Conservation (phyloP, 768 basidiomycete species). For the Mycena filopes region DNA sequence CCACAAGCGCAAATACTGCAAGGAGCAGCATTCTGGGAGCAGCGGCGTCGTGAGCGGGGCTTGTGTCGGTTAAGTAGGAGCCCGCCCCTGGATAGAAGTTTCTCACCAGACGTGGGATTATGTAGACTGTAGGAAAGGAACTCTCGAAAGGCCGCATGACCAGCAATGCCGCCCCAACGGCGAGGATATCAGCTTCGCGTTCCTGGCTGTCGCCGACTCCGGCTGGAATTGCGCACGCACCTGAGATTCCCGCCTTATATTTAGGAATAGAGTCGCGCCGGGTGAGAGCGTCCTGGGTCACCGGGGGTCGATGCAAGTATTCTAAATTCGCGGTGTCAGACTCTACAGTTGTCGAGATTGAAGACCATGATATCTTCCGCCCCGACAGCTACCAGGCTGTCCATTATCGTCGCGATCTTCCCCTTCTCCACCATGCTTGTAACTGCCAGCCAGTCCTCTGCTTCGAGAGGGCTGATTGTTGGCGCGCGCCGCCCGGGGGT, state of each 20-base stretch:
- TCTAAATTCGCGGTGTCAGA: conserved; percentile 55
- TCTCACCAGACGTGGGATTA: not conserved
- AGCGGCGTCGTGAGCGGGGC: not conserved
- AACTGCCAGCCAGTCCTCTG: conserved; percentile 89
- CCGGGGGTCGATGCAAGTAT: not conserved
- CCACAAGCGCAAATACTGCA: conserved; percentile 1
- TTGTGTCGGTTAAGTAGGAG: not conserved
- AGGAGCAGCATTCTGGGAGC: conserved; percentile 25
- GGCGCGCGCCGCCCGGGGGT: conserved; percentile 93
- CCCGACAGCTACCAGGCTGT: conserved; percentile 80
- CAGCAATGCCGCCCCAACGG: not conserved
- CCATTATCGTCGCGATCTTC: conserved; percentile 85
- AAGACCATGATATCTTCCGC: conserved; percentile 94
- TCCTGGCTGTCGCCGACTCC: conserved; percentile 44
- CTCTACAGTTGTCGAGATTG: conserved; percentile 93
- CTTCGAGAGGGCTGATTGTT: conserved; percentile 87
- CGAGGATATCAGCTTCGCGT: conserved; percentile 23
- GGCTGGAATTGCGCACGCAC: not conserved
- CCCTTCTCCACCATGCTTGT: conserved; percentile 93
- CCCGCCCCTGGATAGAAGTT: not conserved
- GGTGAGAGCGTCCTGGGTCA: conserved; percentile 16
- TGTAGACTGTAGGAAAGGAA: not conserved
- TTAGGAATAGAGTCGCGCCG: not conserved
- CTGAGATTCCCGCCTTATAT: not conserved
- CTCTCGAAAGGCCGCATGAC: not conserved